Base-by-base conservation (phyloP, 257 asterid genomes). In the Verbena officinalis region DNA sequence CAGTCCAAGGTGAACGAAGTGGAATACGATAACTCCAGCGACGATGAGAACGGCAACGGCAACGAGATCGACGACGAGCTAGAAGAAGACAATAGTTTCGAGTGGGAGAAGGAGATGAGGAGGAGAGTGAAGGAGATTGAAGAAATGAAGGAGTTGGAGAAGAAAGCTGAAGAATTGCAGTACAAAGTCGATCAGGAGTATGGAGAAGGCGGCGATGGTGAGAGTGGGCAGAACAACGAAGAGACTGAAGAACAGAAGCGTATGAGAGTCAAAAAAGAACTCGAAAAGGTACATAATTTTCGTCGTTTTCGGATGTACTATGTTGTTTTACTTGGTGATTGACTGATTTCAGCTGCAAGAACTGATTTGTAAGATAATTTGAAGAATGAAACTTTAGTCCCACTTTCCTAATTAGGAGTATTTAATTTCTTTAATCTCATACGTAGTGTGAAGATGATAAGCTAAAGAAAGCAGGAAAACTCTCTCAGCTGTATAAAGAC, bases 51-150 rank as follows among this genome's bases (percentile, higher is more conserved):
- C 20, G 79, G 52, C 42, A 80, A 55, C 4, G 83, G 75, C 1
- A 79, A 69, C 17, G 79, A 63, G 51, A 67, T 75, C 49, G 78
- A 79, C 8, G 40, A 36, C 10, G 40, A 36, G 40, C 40, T 57
- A 14, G 80, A 48, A 46, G 82, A 55, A 2, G 83, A 76, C 0
- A 80, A 69, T 14, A 77, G 65, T 43, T 72, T 77, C 49, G 78
- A 79, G 33, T 87, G 95, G 95, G 90, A 81, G 76, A 74, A 64
- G 60, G 86, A 77, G 71, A 82, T 84, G 90, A 87, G 82, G 82
- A 80, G 63, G 75, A 80, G 88, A 71, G 84, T 80, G n/a, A 77
- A 81, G 73, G 93, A 87, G 65, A 45, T 85, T 36, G 88, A 87
- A 67, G 95, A 82, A 51, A 84, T 77, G 86, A 77, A 57, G 76